Evolutionary conservation across 768 basidiomycete species (phyloP).

Genomic region (Agrocybe praecox): DNA sequence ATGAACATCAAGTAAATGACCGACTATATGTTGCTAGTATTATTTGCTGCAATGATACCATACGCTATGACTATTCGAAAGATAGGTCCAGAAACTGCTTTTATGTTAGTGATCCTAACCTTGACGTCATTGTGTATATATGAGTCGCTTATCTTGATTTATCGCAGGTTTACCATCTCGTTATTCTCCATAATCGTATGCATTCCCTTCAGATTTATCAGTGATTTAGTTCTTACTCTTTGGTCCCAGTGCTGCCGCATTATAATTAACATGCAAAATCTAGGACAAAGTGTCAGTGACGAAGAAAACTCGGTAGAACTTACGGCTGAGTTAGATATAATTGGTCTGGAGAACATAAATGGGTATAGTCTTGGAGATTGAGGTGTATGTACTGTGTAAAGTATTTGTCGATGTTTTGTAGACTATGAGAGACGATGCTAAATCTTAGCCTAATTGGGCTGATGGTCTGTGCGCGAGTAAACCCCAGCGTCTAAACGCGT

Average conservation of each 20-base stretch:
- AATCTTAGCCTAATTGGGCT: too few species aligned
- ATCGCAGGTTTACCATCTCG: background rate
- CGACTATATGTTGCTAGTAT: background rate
- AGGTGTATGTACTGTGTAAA: too few species aligned
- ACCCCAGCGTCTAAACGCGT: too few species aligned
- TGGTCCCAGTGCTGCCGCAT: background rate
- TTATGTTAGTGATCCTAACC: background rate
- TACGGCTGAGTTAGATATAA: background rate
- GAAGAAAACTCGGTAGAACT: background rate
- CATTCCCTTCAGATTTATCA: background rate
- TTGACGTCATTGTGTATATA: background rate
- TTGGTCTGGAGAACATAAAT: background rate
- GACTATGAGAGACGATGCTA: too few species aligned
- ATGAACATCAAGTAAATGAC: background rate
- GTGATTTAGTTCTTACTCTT: background rate
- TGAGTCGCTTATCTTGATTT: background rate
- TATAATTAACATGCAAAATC: background rate
- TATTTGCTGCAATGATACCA: background rate
- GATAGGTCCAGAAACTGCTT: background rate
- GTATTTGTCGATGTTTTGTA: too few species aligned
- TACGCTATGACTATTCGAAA: background rate
- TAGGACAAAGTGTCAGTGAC: background rate
- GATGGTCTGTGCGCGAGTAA: too few species aligned
- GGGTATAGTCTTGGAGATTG: background rate
- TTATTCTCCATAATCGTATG: background rate